Percentiles rank a stretch among this genome's conserved stretches.
phyloP scores from a whole-genome alignment of 345 rosid genomes.

The Salix exigua region DNA sequence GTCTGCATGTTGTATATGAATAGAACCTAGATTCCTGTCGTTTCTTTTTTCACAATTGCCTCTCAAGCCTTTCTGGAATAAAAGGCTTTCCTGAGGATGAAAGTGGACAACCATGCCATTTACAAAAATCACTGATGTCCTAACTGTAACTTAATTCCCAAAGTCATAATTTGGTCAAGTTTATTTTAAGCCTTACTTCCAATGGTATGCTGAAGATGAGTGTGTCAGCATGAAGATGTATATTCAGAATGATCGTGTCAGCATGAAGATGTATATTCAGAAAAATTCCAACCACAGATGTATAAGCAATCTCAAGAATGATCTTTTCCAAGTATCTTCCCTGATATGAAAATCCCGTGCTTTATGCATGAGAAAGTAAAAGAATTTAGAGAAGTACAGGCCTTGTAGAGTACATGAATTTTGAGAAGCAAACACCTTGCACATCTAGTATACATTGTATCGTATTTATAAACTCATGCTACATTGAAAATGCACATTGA shows the following conservation, averaged over 20 bases:
- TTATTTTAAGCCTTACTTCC: background rate
- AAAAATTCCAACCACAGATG: background rate
- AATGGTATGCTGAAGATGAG: background rate
- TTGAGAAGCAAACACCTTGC: background rate
- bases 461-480: background rate
- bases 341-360: background rate
- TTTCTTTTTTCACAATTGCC: background rate
- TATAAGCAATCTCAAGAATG: background rate
- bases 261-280: background rate
- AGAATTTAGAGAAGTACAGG: background rate
- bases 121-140: background rate
- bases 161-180: background rate
- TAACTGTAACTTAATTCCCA: background rate
- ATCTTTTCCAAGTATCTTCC: background rate
- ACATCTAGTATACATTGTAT: background rate
- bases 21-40: background rate
- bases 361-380: background rate
- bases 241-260: background rate
- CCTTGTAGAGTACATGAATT: background rate
- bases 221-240: background rate
- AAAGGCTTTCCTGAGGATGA: background rate
- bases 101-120: background rate
- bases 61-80: background rate
- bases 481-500: background rate
- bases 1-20: background rate